phyloP scores from a whole-genome alignment of 2,329 filamentous ascomycete genomes.

The Achaetomium macrosporum region DNA sequence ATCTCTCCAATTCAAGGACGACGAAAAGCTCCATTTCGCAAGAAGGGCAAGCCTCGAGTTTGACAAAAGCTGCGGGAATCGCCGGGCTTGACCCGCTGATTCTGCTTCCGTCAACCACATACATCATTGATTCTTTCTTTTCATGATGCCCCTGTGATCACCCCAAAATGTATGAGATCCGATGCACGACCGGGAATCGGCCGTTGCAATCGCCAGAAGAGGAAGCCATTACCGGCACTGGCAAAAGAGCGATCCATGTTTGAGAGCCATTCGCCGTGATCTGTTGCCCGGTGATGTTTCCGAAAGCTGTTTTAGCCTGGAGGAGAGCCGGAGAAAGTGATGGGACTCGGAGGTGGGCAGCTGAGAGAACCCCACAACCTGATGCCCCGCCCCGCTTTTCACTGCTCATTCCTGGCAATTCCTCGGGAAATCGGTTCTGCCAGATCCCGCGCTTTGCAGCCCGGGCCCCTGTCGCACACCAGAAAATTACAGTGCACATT shows the following conservation, averaged over 20 bases:
- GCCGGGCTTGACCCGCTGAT: not conserved
- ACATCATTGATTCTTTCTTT: not conserved
- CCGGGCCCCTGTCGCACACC: conserved; percentile 18
- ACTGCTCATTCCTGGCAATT: conserved; percentile 2
- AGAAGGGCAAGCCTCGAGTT: not conserved
- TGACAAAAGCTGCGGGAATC: not conserved
- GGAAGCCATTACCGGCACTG: conserved; percentile 11
- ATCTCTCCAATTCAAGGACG: not conserved
- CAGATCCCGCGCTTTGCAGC: conserved; percentile 19
- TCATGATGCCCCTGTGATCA: not conserved
- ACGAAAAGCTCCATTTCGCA: not conserved
- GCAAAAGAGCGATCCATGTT: not conserved
- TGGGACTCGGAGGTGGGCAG: too few species aligned
- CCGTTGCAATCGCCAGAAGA: conserved; percentile 3
- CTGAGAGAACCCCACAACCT: conserved; percentile 1
- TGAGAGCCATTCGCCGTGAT: not conserved
- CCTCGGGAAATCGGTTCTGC: conserved; percentile 24
- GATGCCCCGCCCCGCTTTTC: conserved; percentile 17
- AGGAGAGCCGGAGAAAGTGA: too few species aligned
- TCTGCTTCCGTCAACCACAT: conserved; percentile 2
- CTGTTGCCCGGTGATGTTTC: conserved; percentile 1
- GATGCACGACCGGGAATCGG: not conserved
- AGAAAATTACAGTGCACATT: conserved; percentile 26
- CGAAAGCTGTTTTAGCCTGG: not conserved
- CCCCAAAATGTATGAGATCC: not conserved